Percentiles rank a stretch among this genome's conserved stretches.
Conservation (phyloP, 2,329 filamentous ascomycete species). For the Fusarium secorum region DNA sequence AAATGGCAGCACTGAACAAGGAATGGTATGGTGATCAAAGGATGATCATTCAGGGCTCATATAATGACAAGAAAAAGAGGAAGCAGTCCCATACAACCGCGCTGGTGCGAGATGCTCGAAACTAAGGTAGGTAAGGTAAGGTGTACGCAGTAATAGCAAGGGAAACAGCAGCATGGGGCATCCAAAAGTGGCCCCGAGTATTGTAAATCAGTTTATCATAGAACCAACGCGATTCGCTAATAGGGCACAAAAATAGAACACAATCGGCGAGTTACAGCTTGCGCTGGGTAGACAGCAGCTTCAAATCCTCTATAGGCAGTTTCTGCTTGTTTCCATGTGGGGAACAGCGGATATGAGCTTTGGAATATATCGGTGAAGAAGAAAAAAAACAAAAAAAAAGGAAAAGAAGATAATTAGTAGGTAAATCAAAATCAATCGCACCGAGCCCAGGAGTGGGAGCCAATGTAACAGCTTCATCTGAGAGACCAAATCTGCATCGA, state of each 20-base stretch:
- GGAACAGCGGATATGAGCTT: slow-evolving; percentile 5
- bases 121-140: background rate
- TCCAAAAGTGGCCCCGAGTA: slow-evolving; percentile 28
- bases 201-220: slow-evolving; percentile 17
- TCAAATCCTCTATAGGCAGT: background rate
- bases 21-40: slow-evolving; percentile 34
- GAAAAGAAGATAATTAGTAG: background rate
- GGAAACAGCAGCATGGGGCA: slow-evolving; percentile 9
- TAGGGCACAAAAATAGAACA: slow-evolving; percentile 9
- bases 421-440: background rate
- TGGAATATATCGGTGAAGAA: slow-evolving; percentile 1
- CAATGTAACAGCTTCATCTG: background rate
- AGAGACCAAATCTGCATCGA: background rate
- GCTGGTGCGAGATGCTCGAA: background rate
- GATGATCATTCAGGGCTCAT: slow-evolving; percentile 32
- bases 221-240: slow-evolving; percentile 8
- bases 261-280: slow-evolving; percentile 7
- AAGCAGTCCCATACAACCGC: background rate
- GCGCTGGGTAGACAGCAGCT: background rate
- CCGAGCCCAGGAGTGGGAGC: background rate
- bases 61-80: slow-evolving; percentile 18
- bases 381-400: background rate
- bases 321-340: background rate
- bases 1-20: slow-evolving; percentile 14
- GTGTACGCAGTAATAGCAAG: background rate